Evolutionary conservation across 1,284 basidiomycete genomes (phyloP).

Genomic region (Earliella scabrosa): DNA sequence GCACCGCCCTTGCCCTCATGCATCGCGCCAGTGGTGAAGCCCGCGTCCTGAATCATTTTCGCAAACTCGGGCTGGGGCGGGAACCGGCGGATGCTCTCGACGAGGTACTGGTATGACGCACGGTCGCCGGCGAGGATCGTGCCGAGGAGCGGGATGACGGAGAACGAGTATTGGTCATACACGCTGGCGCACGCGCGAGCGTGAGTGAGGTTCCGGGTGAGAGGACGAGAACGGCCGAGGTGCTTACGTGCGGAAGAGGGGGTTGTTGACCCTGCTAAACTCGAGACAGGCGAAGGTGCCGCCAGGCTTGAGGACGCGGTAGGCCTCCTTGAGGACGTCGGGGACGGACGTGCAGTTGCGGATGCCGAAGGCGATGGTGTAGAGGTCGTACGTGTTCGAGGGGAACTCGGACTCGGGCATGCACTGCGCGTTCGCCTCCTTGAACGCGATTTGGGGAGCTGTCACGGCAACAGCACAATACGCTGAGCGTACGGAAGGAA

Average conservation of each 20-base stretch:
- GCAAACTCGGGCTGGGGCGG: slow-evolving; percentile 92
- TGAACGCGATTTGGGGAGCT: slow-evolving; percentile 95
- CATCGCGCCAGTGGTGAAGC: slow-evolving; percentile 77
- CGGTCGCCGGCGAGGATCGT: slow-evolving; percentile 96
- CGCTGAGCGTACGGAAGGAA: not conserved
- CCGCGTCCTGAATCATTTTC: slow-evolving; percentile 86
- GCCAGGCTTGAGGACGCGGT: slow-evolving; percentile 96
- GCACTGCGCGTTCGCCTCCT: slow-evolving; percentile 92
- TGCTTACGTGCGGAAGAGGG: slow-evolving; percentile 85
- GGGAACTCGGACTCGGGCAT: slow-evolving; percentile 71
- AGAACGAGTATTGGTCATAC: slow-evolving; percentile 97
- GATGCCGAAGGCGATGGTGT: slow-evolving; percentile 99
- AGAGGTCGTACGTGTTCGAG: slow-evolving; percentile 90
- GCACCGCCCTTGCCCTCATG: slow-evolving; percentile 83
- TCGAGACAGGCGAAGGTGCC: slow-evolving; percentile 96
- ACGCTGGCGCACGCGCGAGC: slow-evolving; percentile 50
- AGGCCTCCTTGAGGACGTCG: slow-evolving; percentile 87
- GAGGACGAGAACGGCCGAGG: slow-evolving; percentile 24
- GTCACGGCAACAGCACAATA: slow-evolving; percentile 8
- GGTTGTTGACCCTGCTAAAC: slow-evolving; percentile 94
- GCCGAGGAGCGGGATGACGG: slow-evolving; percentile 92
- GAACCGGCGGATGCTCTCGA: slow-evolving; percentile 97
- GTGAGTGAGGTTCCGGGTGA: not conserved
- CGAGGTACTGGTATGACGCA: slow-evolving; percentile 96
- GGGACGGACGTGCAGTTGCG: slow-evolving; percentile 96